Percentiles rank a stretch among this genome's conserved stretches.
phyloP scores from a whole-genome alignment of 768 basidiomycete species.

The Austroboletus festivus region DNA sequence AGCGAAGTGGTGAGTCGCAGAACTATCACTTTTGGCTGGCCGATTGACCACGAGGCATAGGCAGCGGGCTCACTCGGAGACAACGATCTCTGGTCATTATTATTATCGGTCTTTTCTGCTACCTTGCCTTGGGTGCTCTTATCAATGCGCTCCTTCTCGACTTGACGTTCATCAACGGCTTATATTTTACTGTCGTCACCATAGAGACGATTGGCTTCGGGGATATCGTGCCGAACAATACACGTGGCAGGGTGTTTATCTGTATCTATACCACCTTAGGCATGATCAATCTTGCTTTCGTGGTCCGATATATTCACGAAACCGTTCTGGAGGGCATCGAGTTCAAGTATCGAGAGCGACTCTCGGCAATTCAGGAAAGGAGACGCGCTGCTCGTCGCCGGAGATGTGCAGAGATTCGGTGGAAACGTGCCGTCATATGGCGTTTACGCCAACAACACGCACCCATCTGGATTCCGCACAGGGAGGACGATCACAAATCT shows the following conservation, averaged over 20 bases:
- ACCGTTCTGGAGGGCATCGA: constrained; percentile 72
- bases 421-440: constrained; percentile 62
- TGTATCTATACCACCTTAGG: constrained; percentile 58
- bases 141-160: constrained; percentile 48
- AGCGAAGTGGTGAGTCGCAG: constrained; percentile 49
- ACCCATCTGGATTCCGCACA: constrained; percentile 54
- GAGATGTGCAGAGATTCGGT: constrained; percentile 47
- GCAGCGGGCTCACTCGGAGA: constrained; percentile 76
- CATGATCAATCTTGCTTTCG: constrained; percentile 61
- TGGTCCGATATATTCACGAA: constrained; percentile 63
- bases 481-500: constrained; percentile 3
- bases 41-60: constrained; percentile 33
- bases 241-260: constrained; percentile 55
- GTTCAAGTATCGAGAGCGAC: constrained; percentile 56
- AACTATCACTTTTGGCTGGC: not conserved
- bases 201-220: constrained; percentile 78
- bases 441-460: constrained; percentile 49
- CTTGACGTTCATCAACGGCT: constrained; percentile 63
- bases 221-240: constrained; percentile 57
- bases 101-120: constrained; percentile 69
- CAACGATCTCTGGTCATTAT: constrained; percentile 79
- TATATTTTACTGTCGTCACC: constrained; percentile 75
- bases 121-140: constrained; percentile 71
- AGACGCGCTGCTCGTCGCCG: constrained; percentile 43
- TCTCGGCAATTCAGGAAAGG: constrained; percentile 43